phyloP scores from a whole-genome alignment of 441 rosid genomes.

The Aquilaria agallochum region DNA sequence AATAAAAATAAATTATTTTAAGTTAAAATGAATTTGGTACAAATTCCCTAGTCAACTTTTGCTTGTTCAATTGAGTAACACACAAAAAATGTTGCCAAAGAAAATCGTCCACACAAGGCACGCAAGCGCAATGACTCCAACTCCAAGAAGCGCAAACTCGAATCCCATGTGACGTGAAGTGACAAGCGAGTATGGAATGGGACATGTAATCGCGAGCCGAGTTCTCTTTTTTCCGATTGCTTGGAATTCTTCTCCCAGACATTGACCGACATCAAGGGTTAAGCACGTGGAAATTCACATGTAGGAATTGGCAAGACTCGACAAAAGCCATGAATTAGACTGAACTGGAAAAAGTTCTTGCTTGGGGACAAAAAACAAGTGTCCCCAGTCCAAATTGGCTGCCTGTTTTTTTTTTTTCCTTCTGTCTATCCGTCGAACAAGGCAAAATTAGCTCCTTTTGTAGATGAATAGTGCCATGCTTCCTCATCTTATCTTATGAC shows the following conservation, averaged over 20 bases:
- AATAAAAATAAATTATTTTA: too few species aligned
- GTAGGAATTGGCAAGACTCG: constrained; percentile 8
- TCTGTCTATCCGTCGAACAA: constrained; percentile 40
- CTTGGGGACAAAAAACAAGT: constrained; percentile 23
- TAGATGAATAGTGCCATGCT: neutral
- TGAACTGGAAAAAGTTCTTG: neutral
- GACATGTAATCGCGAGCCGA: neutral
- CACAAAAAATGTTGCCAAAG: neutral
- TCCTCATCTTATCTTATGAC: too few species aligned
- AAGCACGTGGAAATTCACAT: constrained; percentile 16
- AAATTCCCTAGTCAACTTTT: too few species aligned
- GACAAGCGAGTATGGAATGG: neutral
- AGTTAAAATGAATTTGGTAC: too few species aligned
- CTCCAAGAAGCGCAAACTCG: neutral
- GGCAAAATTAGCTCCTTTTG: constrained; percentile 13
- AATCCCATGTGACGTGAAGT: neutral
- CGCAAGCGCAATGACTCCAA: neutral
- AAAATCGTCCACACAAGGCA: constrained; percentile 1
- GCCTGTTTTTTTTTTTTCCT: neutral
- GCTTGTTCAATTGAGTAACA: neutral
- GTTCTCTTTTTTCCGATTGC: neutral
- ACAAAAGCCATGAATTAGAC: constrained; percentile 15
- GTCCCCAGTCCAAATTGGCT: constrained; percentile 31
- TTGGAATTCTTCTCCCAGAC: neutral
- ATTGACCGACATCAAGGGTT: constrained; percentile 6